Evolutionary conservation across 1,139 yeast genomes (phyloP).

Genomic region (Pneumocystis oryctolagi): DNA sequence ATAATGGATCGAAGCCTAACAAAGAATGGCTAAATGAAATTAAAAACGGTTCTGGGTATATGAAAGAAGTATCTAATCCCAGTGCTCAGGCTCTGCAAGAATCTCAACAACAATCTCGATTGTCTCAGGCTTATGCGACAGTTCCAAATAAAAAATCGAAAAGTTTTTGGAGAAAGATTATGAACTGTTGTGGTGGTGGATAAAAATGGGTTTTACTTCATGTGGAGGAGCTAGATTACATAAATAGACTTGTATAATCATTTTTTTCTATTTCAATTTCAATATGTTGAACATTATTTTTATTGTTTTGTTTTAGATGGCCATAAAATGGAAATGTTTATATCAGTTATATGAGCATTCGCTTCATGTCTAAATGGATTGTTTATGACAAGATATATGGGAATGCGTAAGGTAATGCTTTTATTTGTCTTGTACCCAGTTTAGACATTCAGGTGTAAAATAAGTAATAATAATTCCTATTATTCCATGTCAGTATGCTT

Average conservation of each 20-base stretch:
- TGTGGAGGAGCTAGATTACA: background rate
- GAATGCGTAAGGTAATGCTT: background rate
- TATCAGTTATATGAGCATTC: background rate
- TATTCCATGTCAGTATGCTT: background rate
- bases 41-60: slow-evolving; percentile 1
- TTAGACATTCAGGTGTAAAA: slow-evolving; percentile 90
- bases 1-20: slow-evolving; percentile 1
- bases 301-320: background rate
- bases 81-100: slow-evolving; percentile 12
- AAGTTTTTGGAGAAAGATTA: background rate
- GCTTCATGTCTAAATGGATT: background rate
- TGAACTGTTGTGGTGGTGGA: background rate
- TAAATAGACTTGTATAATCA: background rate
- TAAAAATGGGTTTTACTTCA: background rate
- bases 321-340: background rate
- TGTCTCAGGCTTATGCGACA: background rate
- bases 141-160: background rate
- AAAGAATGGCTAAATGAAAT: background rate
- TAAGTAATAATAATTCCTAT: slow-evolving; percentile 49
- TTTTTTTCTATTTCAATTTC: background rate
- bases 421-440: slow-evolving; percentile 51
- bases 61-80: slow-evolving; percentile 8
- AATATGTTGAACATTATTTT: background rate
- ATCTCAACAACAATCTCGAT: slow-evolving; percentile 9
- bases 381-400: background rate